Evolutionary conservation across 805 yeast species (phyloP), one percentile per base, ranked within the genome.

Genomic region (Teunomyces atbi): DNA sequence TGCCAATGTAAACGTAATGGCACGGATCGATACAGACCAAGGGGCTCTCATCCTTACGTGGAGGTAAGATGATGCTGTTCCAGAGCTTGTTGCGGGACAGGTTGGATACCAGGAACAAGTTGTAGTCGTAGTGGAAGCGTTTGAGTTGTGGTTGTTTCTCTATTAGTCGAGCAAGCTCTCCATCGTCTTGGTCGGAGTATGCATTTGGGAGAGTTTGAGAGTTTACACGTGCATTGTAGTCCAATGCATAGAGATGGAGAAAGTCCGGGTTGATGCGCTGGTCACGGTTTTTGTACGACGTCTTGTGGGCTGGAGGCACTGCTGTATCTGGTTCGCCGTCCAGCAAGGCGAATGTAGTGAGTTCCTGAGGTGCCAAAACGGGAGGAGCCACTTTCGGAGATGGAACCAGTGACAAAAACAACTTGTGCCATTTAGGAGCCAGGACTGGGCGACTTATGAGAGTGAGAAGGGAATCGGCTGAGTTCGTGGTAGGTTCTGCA

Each of bases 41-140:
- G 1, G 70, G 71, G 7, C 57, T 48, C 1, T 54, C 48, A 51
- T 81, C 86, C 1, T 51, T 47, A 37, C 84, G 64, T 19, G 85
- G 83, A 3, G 77, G 74, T 27, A 82, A 57, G 4, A 81, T 68
- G 12, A 81, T 82, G 34, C 68, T 70, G 30, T 69, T 66, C 83
- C 83, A 80, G 39, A 81, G 59, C 55, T 78, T 74, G 38, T 78
- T 79, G 45, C 79, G 64, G 3, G 79, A 69, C 13, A 69, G 46
- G 6, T 68, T 57, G 1, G 78, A 77, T 18, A 79, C 53, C 41
- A 65, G 69, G 39, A 54, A 54, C 12, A 64, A 45, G 45, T 66
- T 57, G 44, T 61, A 48, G 21, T 48, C 42, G 21, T 49, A 36
- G 61, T 59, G 65, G 56, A 71, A 69, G 28, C 63, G 60, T 18